Evolutionary conservation across 306 rosid species (phyloP).

Genomic region (Dryas octopetala): DNA sequence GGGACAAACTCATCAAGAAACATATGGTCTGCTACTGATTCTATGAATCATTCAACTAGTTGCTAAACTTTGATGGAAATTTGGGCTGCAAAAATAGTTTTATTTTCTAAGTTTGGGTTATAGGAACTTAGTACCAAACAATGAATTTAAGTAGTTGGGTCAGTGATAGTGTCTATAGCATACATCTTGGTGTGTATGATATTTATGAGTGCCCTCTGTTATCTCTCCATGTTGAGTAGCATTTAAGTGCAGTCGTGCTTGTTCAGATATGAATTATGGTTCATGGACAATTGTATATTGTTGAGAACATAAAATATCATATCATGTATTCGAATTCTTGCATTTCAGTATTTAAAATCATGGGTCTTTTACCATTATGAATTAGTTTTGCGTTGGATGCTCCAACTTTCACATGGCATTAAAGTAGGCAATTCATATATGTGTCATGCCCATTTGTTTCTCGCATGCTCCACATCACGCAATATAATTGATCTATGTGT

Average conservation of each 20-base stretch:
- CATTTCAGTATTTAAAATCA: background rate
- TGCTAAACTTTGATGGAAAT: constrained; percentile 4
- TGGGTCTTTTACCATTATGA: background rate
- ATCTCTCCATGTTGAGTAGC: background rate
- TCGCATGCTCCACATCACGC: background rate
- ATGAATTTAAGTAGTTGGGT: background rate
- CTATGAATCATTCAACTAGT: background rate
- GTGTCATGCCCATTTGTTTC: background rate
- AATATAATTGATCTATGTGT: background rate
- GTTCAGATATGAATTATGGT: constrained; percentile 9
- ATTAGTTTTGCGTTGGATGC: background rate
- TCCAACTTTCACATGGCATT: background rate
- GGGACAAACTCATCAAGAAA: constrained; percentile 80
- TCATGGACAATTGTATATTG: background rate
- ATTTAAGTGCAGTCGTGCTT: constrained; percentile 10
- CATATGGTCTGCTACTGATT: constrained; percentile 63
- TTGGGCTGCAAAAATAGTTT: background rate
- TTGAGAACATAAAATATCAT: no score
- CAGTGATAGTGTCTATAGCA: background rate
- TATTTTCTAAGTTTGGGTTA: background rate
- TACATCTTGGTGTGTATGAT: background rate
- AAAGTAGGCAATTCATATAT: background rate
- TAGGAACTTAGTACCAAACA: background rate
- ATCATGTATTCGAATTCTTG: background rate
- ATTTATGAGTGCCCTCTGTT: background rate